Evolutionary conservation across 2,329 filamentous ascomycete genomes (phyloP).

Genomic region (Colletotrichum sp.): DNA sequence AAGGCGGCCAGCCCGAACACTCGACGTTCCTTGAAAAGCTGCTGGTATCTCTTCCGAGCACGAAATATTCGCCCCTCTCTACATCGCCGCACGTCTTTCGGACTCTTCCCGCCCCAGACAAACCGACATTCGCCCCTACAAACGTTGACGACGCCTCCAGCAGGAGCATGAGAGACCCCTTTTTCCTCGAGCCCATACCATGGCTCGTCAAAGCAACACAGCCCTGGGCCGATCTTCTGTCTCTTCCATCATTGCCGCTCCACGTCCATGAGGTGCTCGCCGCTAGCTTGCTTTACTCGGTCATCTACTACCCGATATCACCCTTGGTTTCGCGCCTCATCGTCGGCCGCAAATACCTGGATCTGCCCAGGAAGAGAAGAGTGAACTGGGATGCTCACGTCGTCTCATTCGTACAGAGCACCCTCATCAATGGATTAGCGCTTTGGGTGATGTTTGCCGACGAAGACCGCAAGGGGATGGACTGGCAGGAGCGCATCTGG

Average conservation of each 20-base stretch:
- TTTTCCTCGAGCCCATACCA: conserved; percentile 67
- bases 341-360: conserved; percentile 68
- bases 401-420: conserved; percentile 81
- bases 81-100: not conserved
- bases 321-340: conserved; percentile 68
- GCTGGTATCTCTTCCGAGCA: not conserved
- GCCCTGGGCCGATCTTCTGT: conserved; percentile 67
- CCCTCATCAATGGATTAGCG: conserved; percentile 74
- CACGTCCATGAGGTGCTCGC: conserved; percentile 80
- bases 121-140: not conserved
- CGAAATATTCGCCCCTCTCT: not conserved
- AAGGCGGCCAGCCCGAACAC: not conserved
- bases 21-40: not conserved
- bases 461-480: conserved; percentile 69
- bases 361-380: conserved; percentile 65
- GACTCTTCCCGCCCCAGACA: not conserved
- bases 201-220: conserved; percentile 61
- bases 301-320: conserved; percentile 70
- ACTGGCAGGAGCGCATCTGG: conserved; percentile 73
- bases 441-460: conserved; percentile 75
- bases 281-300: conserved; percentile 71
- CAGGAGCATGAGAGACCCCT: conserved; percentile 72
- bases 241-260: conserved; percentile 70
- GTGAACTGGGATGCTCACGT: conserved; percentile 88
- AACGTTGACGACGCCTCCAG: not conserved